Conservation (phyloP, 2,329 filamentous ascomycete species). For the Ilyonectria sp. region DNA sequence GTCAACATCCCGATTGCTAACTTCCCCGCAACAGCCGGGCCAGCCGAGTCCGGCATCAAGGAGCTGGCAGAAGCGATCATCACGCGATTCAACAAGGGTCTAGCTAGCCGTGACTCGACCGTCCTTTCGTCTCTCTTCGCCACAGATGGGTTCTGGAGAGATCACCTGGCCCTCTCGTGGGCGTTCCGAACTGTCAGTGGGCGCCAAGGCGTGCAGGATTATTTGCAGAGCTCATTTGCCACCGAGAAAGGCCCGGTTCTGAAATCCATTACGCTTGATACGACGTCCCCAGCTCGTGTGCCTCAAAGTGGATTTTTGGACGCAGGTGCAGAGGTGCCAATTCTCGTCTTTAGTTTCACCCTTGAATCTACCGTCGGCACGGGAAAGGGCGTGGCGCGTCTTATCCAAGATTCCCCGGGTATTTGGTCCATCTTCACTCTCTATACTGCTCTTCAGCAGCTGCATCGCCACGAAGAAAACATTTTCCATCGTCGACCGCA, state of each 20-base stretch:
- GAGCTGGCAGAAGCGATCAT: constrained; percentile 53
- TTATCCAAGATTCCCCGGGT: constrained; percentile 52
- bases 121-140: constrained; percentile 49
- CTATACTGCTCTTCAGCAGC: constrained; percentile 70
- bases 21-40: constrained; percentile 51
- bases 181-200: constrained; percentile 67
- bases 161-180: constrained; percentile 71
- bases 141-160: constrained; percentile 69
- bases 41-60: constrained; percentile 39
- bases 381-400: constrained; percentile 70
- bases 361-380: constrained; percentile 67
- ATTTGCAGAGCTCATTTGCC: constrained; percentile 52
- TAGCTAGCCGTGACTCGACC: constrained; percentile 54
- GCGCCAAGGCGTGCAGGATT: constrained; percentile 55
- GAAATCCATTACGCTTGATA: constrained; percentile 61
- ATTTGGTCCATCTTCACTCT: constrained; percentile 76
- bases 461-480: constrained; percentile 69
- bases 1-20: constrained; percentile 66
- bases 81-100: constrained; percentile 60
- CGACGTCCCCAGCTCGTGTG: constrained; percentile 57
- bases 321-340: constrained; percentile 60
- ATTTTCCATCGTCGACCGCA: constrained; percentile 63
- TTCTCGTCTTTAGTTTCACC: constrained; percentile 70
- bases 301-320: constrained; percentile 66
- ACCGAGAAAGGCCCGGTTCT: constrained; percentile 58